phyloP scores from a whole-genome alignment of 108 stramenopile genomes.

The Fragilaria radians region DNA sequence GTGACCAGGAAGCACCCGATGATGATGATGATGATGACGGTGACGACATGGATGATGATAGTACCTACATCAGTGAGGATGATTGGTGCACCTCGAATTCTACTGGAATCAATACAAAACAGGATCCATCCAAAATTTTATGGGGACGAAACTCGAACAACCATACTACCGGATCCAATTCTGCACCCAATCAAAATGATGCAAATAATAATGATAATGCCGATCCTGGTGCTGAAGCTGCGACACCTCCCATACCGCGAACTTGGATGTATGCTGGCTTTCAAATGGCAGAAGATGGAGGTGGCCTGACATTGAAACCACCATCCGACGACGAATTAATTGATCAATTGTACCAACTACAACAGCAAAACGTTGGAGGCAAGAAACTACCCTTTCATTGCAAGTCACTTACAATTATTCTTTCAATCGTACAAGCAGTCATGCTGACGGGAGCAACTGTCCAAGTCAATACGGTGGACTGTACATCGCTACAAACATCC shows the following conservation, averaged over 20 bases:
- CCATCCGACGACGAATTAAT: conserved; percentile 38
- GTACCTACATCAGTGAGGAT: conserved; percentile 28
- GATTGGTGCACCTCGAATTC: conserved; percentile 22
- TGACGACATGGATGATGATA: conserved; percentile 14
- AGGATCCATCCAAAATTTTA: conserved; percentile 2
- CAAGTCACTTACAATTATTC: conserved; percentile 46
- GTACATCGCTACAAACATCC: conserved; percentile 26
- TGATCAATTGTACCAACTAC: conserved; percentile 18
- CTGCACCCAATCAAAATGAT: not conserved
- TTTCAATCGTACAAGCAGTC: conserved; percentile 62
- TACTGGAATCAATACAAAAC: not conserved
- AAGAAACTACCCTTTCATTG: conserved; percentile 56
- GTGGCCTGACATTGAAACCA: conserved; percentile 19
- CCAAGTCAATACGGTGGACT: conserved; percentile 40
- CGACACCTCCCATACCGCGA: conserved; percentile 10
- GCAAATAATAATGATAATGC: conserved; percentile 24
- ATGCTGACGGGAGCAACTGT: conserved; percentile 63
- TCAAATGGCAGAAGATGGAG: conserved; percentile 15
- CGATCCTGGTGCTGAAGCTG: conserved; percentile 13
- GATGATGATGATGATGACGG: not conserved
- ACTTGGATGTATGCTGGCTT: conserved; percentile 46
- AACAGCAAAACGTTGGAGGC: not conserved
- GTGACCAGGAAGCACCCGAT: not conserved
- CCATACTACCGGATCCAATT: conserved; percentile 8
- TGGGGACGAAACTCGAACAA: conserved; percentile 8